Evolutionary conservation across 2,329 filamentous ascomycete species (phyloP), one percentile per base, ranked within the genome.

Genomic region (Neopestalotiopsis sp.): DNA sequence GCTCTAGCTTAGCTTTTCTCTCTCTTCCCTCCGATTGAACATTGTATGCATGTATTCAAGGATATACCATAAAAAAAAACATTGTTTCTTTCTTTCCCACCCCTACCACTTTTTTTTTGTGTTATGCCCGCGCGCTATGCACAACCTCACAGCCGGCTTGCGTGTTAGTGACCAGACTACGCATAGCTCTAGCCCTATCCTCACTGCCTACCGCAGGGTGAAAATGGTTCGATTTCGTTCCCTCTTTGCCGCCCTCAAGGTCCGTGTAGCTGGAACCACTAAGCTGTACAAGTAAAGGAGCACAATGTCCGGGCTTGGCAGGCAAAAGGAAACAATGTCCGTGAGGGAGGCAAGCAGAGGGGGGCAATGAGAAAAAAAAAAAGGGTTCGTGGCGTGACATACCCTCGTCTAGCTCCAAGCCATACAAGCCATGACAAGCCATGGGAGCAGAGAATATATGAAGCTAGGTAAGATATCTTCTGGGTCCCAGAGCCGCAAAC

Each of bases 281-380:
- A 4, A 20, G 24, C n/a, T 28, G 24, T 28, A 28, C 24, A 28
- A 28, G 24, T 28, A 28, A 28, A 52, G 61, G 61, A 64, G 61
- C 61, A 64, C 30, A 64, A 64, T 24, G 13, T 64, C 61, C 61
- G 61, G 24, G 30, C 24, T 34, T 30, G 57, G 45, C 45, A 59
- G 57, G 30, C 57, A 34, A 28, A 28, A 7, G 57, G n/a, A 7
- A 20, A 30, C 20, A 59, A 10, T 28, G 59, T 14, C 14, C 6
- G 57, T 14, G 17, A 60, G 20, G 28, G 13, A 64, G 17, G 28
- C 49, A n/a, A 17, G n/a, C 9, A 20, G 45, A 17, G 17, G 13
- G n/a, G 24, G 24, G 24, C 24, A 28, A 28, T 28, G 24, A 28
- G 24, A 28, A 28, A 64, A 17, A 45, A 64, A 52, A 20, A 52